A percentile compares a stretch with the other conserved stretches of the same genome.
Evolutionary conservation across 2,329 filamentous ascomycete species (phyloP).

Genomic region (Alternaria gaisen): DNA sequence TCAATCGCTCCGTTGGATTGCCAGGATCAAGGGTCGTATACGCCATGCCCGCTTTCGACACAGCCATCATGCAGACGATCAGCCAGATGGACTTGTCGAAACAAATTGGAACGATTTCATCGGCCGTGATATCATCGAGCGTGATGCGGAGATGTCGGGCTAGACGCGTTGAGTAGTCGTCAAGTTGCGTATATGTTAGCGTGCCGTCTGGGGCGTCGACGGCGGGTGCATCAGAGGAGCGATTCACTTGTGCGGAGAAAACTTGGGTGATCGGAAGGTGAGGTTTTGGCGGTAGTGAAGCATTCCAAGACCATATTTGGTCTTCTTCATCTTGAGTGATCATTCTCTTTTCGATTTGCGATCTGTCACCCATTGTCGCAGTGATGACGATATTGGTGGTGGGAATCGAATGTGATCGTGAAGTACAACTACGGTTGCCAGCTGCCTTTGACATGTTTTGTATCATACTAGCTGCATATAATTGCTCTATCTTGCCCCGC

Average conservation of each 20-base stretch:
- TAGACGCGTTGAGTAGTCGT: constrained; percentile 6
- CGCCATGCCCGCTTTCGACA: constrained; percentile 9
- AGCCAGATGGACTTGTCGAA: constrained; percentile 14
- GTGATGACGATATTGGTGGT: no score
- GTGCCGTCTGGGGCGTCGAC: constrained; percentile 7
- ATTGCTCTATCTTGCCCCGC: background rate
- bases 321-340: constrained; percentile 5
- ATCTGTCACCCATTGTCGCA: background rate
- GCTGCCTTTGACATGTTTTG: background rate
- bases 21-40: constrained; percentile 6
- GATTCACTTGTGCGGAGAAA: constrained; percentile 1
- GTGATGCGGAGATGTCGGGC: constrained; percentile 3
- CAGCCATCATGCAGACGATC: constrained; percentile 11
- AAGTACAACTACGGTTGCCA: background rate
- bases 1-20: constrained; percentile 8
- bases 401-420: background rate
- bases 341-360: background rate
- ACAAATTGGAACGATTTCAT: constrained; percentile 9
- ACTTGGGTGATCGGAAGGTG: constrained; percentile 3
- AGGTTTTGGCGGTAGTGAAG: constrained; percentile 1
- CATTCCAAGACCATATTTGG: constrained; percentile 9
- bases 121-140: background rate
- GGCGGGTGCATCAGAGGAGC: constrained; percentile 4
- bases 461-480: background rate
- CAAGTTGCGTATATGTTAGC: constrained; percentile 7